A percentile compares a stretch with the other conserved stretches of the same genome.
Evolutionary conservation across 495 filamentous ascomycete genomes (phyloP).

Genomic region (Podospora bellae-mahoneyi): DNA sequence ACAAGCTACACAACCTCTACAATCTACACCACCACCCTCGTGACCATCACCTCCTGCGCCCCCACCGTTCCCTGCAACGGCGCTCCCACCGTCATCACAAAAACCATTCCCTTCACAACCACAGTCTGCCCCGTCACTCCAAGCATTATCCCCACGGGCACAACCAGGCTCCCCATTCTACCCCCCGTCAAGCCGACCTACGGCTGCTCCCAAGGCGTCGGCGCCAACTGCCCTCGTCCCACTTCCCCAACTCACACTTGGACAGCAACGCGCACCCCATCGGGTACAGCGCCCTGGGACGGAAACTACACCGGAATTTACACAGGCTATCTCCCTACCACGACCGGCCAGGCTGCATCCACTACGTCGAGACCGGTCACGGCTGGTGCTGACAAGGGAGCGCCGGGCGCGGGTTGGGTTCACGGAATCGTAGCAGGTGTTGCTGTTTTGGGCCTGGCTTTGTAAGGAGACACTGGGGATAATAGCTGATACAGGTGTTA

Average conservation of each 20-base stretch:
- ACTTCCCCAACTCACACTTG: background rate
- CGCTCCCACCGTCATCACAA: constrained; percentile 31
- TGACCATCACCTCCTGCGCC: constrained; percentile 45
- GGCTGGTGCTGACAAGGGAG: background rate
- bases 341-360: background rate
- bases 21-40: constrained; percentile 19
- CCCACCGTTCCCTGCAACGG: constrained; percentile 44
- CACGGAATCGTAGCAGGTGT: background rate
- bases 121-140: constrained; percentile 26
- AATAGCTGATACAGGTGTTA: no score
- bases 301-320: background rate
- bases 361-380: background rate
- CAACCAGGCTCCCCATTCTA: background rate
- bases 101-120: constrained; percentile 27
- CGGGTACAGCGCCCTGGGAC: background rate
- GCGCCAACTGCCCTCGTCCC: background rate
- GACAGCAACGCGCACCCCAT: background rate
- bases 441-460: background rate
- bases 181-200: constrained; percentile 2
- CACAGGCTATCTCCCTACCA: background rate
- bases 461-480: background rate
- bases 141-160: background rate
- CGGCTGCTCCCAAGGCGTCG: constrained; percentile 8
- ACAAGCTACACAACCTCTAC: constrained; percentile 27
- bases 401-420: background rate